Percentiles rank a stretch among this genome's conserved stretches.
phyloP scores from a whole-genome alignment of 331 rosid species.

The Quercus lobata region DNA sequence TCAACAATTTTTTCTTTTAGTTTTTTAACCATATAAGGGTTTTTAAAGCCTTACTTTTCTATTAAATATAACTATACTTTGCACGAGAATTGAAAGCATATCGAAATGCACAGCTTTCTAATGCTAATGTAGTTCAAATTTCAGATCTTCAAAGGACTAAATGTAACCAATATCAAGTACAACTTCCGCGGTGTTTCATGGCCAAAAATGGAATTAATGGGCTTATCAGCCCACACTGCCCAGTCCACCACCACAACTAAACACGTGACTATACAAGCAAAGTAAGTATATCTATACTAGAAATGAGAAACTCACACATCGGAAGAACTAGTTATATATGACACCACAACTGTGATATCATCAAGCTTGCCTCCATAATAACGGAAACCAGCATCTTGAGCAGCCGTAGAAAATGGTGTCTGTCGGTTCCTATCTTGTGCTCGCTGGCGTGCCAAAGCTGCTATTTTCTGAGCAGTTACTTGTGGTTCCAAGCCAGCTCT shows the following conservation, averaged over 20 bases:
- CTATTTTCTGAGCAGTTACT: constrained; percentile 77
- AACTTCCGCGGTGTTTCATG: neutral
- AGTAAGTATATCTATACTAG: neutral
- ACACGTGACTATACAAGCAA: constrained; percentile 5
- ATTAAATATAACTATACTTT: too few relatives aligned
- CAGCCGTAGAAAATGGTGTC: constrained; percentile 79
- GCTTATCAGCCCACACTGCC: neutral
- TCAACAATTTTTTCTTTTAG: too few relatives aligned
- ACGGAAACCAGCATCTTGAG: constrained; percentile 83
- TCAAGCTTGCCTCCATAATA: constrained; percentile 91
- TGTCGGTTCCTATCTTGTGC: constrained; percentile 64
- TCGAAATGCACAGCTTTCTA: neutral
- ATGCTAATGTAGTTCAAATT: neutral
- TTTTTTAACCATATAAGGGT: too few relatives aligned
- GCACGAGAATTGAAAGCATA: neutral
- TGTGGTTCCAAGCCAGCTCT: constrained; percentile 69
- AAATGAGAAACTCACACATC: constrained; percentile 23
- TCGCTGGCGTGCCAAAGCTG: constrained; percentile 75
- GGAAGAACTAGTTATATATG: constrained; percentile 47
- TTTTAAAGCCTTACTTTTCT: too few relatives aligned
- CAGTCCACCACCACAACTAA: neutral
- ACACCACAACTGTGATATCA: constrained; percentile 81
- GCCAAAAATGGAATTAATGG: constrained; percentile 12
- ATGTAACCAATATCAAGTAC: neutral
- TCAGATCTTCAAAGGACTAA: too few relatives aligned